Percentiles rank a stretch among this genome's conserved stretches.
These are phyloP conservation scores for Leccinum ponderosum DNA, from an alignment of 1,284 basidiomycete genomes.

Conservation along the genomic window DNA sequence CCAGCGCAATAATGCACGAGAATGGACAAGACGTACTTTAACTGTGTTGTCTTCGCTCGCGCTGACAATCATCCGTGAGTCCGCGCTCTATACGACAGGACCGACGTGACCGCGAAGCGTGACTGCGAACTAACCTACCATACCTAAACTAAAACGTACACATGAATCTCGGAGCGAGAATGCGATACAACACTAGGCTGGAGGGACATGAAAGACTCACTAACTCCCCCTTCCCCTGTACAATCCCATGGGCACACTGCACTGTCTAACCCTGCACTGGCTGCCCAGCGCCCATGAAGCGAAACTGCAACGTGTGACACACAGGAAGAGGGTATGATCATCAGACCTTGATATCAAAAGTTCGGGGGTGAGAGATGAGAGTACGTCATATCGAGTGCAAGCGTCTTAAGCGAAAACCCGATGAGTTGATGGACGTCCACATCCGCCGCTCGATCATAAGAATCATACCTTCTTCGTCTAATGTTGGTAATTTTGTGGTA, in stretches of 20 bases:
- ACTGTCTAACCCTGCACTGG: constrained; percentile 91
- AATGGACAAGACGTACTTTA: constrained; percentile 59
- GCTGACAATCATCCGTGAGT: constrained; percentile 88
- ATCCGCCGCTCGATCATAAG: neutral
- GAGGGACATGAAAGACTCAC: constrained; percentile 1
- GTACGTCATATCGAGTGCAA: constrained; percentile 59
- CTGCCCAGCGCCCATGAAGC: constrained; percentile 91
- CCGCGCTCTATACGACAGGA: constrained; percentile 95
- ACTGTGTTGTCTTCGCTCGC: constrained; percentile 96
- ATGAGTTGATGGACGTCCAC: neutral
- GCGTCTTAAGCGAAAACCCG: constrained; percentile 38
- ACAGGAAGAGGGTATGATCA: constrained; percentile 93
- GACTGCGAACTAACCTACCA: constrained; percentile 91
- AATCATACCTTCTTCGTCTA: neutral
- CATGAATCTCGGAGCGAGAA: neutral
- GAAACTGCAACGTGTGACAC: constrained; percentile 96
- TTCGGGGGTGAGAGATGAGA: constrained; percentile 74
- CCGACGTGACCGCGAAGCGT: constrained; percentile 73
- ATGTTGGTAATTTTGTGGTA: constrained; percentile 39
- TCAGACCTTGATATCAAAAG: constrained; percentile 94
- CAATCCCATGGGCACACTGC: constrained; percentile 93
- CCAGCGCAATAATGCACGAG: neutral
- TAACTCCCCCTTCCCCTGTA: constrained; percentile 21
- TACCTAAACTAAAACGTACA: constrained; percentile 41
- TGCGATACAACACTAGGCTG: neutral